Percentiles rank a stretch among this genome's conserved stretches.
Evolutionary conservation across 2,329 filamentous ascomycete species (phyloP).

Genomic region (Fusarium sp.): DNA sequence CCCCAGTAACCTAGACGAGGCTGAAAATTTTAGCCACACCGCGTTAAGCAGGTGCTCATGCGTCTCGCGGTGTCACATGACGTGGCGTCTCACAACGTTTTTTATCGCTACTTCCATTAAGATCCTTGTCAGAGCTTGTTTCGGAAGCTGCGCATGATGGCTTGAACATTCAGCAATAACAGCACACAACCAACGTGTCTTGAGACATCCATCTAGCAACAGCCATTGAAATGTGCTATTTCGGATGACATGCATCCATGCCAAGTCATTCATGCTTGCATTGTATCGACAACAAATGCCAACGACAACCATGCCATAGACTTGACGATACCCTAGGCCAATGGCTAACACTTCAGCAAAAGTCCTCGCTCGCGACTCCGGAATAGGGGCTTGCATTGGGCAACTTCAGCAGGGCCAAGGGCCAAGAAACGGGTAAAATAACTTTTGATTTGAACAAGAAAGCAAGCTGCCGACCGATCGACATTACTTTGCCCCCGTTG

Average conservation of each 20-base stretch:
- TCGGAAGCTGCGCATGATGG: neutral
- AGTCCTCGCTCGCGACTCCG: slow-evolving; percentile 17
- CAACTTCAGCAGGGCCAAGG: slow-evolving; percentile 16
- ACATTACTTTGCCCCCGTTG: slow-evolving; percentile 29
- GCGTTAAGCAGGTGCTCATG: slow-evolving; percentile 21
- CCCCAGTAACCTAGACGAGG: slow-evolving; percentile 2
- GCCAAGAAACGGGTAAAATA: slow-evolving; percentile 33
- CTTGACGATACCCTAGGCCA: neutral
- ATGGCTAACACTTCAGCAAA: slow-evolving; percentile 9
- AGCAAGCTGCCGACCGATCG: slow-evolving; percentile 34
- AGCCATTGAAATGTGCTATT: neutral
- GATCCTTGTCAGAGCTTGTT: neutral
- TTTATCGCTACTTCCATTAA: neutral
- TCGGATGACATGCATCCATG: neutral
- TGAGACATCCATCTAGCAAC: neutral
- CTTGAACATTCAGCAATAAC: neutral
- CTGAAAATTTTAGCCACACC: slow-evolving; percentile 42
- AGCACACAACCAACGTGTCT: neutral
- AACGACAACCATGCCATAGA: slow-evolving; percentile 1
- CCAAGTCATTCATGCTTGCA: neutral
- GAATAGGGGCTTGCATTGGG: slow-evolving; percentile 25
- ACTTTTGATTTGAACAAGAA: slow-evolving; percentile 34
- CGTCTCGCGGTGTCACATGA: slow-evolving; percentile 42
- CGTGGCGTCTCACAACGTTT: slow-evolving; percentile 9
- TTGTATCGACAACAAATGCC: neutral